Evolutionary conservation across 768 basidiomycete species (phyloP), one percentile per base, ranked within the genome.

Genomic region (Russula olivacea): DNA sequence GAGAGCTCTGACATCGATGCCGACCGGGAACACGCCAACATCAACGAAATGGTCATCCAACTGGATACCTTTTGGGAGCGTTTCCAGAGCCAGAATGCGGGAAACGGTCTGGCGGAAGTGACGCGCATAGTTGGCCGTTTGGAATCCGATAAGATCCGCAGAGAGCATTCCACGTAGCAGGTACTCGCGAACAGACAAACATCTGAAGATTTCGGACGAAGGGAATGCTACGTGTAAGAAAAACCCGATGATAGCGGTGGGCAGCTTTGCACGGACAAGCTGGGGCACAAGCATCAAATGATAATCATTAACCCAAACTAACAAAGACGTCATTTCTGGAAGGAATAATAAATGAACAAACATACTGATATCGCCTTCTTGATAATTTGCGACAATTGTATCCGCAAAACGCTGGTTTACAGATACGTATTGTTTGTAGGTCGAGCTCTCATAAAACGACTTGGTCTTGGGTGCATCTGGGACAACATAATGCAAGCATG

Each of bases 141-240:
- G 93, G 81, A 98, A 98, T 3, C 91, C 93, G 36, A 98, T 86
- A 49, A 96, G 82, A 76, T 98, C 93, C 30, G 95, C 91, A 15
- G 83, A 93, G n/a, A 98, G 88, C 71, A 99, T 78, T 19, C 96
- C 96, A 38, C 85, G 81, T 28, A 98, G 78, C 25, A 97, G 81
- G 25, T 87, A 81, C 66, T 86, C 81, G 55, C 89, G 81, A 4
- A 90, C 85, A 4, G 88, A 86, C 34, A 98, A 79, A 74, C 93
- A 96, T 9, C 95, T 81, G 81, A 97, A 97, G 68, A 97, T 95
- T 74, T 98, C 96, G 30, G 91, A 93, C 47, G 86, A 89, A 3
- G 95, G 96, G 77, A 97, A 98, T 2, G 96, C 91, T 60, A 95
- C 93, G 72, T 98, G 96, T 75, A 97, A 83, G 81, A 98, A 98